Percentiles rank a stretch among this genome's conserved stretches.
Conservation (phyloP, 192 early-diverging fungal species). For the Backusella morwellensis region DNA sequence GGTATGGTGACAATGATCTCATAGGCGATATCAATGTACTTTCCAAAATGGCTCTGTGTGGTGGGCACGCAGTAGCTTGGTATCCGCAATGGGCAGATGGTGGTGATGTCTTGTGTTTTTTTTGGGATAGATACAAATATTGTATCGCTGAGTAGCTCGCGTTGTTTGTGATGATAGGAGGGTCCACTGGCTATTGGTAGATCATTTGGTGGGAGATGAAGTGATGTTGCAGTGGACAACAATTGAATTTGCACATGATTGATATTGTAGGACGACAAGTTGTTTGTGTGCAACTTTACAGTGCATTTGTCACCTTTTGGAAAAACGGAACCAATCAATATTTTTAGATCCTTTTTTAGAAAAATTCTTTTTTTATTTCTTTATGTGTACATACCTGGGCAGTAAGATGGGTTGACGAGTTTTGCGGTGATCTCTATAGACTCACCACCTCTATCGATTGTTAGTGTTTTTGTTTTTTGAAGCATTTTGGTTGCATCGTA, state of each 20-base stretch:
- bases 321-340: not conserved
- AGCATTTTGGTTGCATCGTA: not conserved
- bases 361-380: not conserved
- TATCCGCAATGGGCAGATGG: conserved; percentile 14
- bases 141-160: conserved; percentile 9
- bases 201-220: not conserved
- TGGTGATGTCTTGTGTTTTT: not conserved
- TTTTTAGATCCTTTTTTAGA: not conserved
- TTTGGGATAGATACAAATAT: conserved; percentile 24
- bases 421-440: conserved; percentile 16
- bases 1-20: conserved; percentile 22
- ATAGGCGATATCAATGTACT: conserved; percentile 21
- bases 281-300: not conserved
- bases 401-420: conserved; percentile 22
- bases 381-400: conserved; percentile 24
- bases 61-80: conserved; percentile 21
- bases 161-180: not conserved
- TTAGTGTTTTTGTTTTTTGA: not conserved
- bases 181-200: conserved; percentile 8
- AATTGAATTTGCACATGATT: conserved; percentile 11
- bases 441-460: not conserved
- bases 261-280: conserved; percentile 4
- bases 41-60: conserved; percentile 10
- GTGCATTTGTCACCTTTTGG: conserved; percentile 23
- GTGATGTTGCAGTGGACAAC: conserved; percentile 15